These are phyloP conservation scores for Gloeopeniophorella convolvens DNA, from an alignment of 768 basidiomycete genomes.

Conservation along the genomic window DNA sequence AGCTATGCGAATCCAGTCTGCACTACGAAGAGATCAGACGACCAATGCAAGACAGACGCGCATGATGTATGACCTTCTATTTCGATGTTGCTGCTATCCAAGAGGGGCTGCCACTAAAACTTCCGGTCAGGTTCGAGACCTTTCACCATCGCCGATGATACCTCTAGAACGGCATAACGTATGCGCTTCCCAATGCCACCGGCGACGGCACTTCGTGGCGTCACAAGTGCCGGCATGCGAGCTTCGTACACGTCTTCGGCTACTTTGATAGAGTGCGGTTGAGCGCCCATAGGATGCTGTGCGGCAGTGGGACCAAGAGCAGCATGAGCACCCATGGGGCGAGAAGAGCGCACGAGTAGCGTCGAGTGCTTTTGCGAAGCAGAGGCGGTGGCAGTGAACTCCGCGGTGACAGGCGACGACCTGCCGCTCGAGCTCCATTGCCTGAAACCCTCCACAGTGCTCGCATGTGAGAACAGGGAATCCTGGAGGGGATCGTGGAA, in stretches of 20 bases:
- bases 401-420: slow-evolving; percentile 29
- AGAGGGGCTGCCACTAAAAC: slow-evolving; percentile 72
- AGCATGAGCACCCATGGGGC: slow-evolving; percentile 50
- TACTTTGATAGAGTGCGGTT: slow-evolving; percentile 38
- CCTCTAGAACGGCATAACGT: slow-evolving; percentile 81
- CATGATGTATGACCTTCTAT: slow-evolving; percentile 50
- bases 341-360: slow-evolving; percentile 57
- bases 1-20: slow-evolving; percentile 88
- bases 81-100: slow-evolving; percentile 88
- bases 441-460: slow-evolving; percentile 72
- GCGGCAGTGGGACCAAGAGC: slow-evolving; percentile 29
- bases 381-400: slow-evolving; percentile 20
- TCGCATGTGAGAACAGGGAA: slow-evolving; percentile 76
- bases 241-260: slow-evolving; percentile 66
- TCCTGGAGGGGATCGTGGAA: slow-evolving; percentile 90
- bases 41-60: neutral
- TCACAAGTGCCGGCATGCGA: slow-evolving; percentile 67
- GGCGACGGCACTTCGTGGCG: slow-evolving; percentile 60
- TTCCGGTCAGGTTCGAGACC: slow-evolving; percentile 11
- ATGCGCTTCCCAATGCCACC: slow-evolving; percentile 66
- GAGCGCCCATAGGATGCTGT: slow-evolving; percentile 15
- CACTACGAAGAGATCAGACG: slow-evolving; percentile 11
- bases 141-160: slow-evolving; percentile 24
- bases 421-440: slow-evolving; percentile 67
- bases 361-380: slow-evolving; percentile 35